Conservation (phyloP, 73 alveolate species). For the Paramecium sonneborni region DNA sequence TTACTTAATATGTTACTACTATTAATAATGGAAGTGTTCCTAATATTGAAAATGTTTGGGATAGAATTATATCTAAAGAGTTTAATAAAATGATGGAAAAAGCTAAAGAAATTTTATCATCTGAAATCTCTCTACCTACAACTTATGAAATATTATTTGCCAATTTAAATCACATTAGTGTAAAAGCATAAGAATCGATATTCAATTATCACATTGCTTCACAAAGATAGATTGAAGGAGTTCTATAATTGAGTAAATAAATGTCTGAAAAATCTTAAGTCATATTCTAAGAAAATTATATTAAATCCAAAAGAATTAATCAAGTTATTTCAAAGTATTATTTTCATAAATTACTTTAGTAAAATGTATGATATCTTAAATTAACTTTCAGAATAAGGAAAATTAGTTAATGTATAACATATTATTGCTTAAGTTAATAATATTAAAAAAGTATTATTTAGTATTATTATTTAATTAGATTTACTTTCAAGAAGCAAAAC, state of each 20-base stretch:
- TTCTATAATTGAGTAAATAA: slow-evolving; percentile 34
- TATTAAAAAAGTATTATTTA: slow-evolving; percentile 47
- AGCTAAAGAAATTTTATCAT: not conserved
- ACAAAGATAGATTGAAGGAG: slow-evolving; percentile 55
- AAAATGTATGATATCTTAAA: slow-evolving; percentile 38
- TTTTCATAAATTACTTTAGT: not conserved
- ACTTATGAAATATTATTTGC: slow-evolving; percentile 52
- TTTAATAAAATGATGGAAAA: slow-evolving; percentile 39
- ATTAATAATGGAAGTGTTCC: slow-evolving; percentile 90
- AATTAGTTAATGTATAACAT: not conserved
- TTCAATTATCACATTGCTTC: slow-evolving; percentile 53
- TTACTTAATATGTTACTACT: slow-evolving; percentile 79
- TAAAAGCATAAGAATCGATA: slow-evolving; percentile 61
- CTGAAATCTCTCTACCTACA: slow-evolving; percentile 54
- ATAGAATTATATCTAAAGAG: slow-evolving; percentile 86
- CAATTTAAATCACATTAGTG: slow-evolving; percentile 57
- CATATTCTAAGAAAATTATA: slow-evolving; percentile 59
- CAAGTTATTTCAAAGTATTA: not conserved
- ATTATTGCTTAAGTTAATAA: slow-evolving; percentile 45
- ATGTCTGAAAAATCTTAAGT: slow-evolving; percentile 56
- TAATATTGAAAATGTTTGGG: slow-evolving; percentile 95
- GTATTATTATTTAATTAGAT: slow-evolving; percentile 54
- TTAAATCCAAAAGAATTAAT: slow-evolving; percentile 67
- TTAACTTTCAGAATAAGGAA: not conserved
- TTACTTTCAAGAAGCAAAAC: slow-evolving; percentile 71